These are phyloP conservation scores for Cicer chorassanicum DNA, from an alignment of 306 rosid genomes.

Conservation along the genomic window DNA sequence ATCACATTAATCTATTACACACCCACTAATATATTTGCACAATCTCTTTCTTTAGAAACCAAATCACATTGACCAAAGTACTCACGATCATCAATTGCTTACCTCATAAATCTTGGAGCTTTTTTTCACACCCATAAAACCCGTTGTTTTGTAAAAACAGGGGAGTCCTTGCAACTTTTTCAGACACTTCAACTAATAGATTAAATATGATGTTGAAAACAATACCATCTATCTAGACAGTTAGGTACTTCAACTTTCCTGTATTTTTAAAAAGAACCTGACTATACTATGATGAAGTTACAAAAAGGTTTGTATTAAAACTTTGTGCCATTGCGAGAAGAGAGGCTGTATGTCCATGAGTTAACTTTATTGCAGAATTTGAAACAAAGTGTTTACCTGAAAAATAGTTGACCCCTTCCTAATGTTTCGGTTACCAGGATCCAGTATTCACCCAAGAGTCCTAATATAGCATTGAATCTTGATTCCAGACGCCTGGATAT, in stretches of 20 bases:
- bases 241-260: neutral
- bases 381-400: constrained; percentile 18
- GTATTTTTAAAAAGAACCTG: neutral
- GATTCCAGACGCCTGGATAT: constrained; percentile 17
- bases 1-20: neutral
- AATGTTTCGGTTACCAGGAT: constrained; percentile 8
- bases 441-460: constrained; percentile 3
- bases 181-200: constrained; percentile 9
- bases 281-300: neutral
- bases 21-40: neutral
- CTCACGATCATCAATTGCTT: neutral
- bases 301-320: constrained; percentile 23
- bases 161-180: constrained; percentile 33
- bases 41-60: neutral
- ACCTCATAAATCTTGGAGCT: neutral
- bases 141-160: constrained; percentile 10
- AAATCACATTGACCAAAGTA: constrained; percentile 19
- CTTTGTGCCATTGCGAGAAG: constrained; percentile 4
- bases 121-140: constrained; percentile 7
- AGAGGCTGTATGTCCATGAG: neutral
- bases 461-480: constrained; percentile 24
- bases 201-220: constrained; percentile 33
- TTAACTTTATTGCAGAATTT: neutral
- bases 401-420: neutral
- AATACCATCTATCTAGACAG: constrained; percentile 19